These are phyloP conservation scores for Rosa rugosa DNA, from an alignment of 306 rosid genomes.

Conservation along the genomic window DNA sequence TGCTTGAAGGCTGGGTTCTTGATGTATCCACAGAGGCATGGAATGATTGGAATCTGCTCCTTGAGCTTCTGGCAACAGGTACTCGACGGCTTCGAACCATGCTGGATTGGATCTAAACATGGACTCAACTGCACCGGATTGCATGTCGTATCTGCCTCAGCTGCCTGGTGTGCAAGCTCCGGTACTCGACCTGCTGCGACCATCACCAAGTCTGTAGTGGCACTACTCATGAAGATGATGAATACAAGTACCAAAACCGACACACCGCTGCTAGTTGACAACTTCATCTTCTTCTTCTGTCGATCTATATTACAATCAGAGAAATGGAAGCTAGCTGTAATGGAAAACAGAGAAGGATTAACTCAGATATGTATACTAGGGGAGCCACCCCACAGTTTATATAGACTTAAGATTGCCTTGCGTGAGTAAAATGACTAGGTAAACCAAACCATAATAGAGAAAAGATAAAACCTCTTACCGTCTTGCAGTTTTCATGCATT, in stretches of 20 bases:
- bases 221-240: neutral
- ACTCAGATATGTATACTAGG: neutral
- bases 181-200: slow-evolving; percentile 3
- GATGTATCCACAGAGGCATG: slow-evolving; percentile 60
- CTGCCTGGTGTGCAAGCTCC: slow-evolving; percentile 5
- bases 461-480: neutral
- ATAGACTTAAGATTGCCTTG: neutral
- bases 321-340: neutral
- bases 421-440: neutral
- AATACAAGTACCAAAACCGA: neutral
- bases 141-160: slow-evolving; percentile 16
- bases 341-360: neutral
- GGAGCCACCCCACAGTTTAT: neutral
- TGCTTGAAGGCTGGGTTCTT: slow-evolving; percentile 43
- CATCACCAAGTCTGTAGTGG: slow-evolving; percentile 8
- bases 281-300: neutral
- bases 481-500: neutral
- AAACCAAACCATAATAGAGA: neutral
- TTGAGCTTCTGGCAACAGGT: slow-evolving; percentile 51
- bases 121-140: slow-evolving; percentile 24
- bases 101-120: slow-evolving; percentile 14
- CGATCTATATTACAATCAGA: neutral
- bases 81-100: slow-evolving; percentile 27
- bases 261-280: neutral
- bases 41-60: slow-evolving; percentile 60